A percentile compares a stretch with the other conserved stretches of the same genome.
These are phyloP conservation scores for Schizopora paradoxa DNA, from an alignment of 1,284 basidiomycete species.

Conservation along the genomic window DNA sequence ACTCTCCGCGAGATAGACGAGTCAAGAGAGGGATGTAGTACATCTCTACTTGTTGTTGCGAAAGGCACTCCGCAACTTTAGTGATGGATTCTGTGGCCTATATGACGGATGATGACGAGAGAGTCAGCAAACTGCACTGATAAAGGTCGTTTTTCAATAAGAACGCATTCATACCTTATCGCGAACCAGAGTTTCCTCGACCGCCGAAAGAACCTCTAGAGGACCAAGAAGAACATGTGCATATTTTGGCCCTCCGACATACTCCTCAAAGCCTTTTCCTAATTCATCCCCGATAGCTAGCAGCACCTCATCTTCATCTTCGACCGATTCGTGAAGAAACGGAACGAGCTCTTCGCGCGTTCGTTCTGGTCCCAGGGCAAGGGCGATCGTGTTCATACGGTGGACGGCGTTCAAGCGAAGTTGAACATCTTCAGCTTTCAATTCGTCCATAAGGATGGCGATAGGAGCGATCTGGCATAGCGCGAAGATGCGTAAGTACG, in stretches of 20 bases:
- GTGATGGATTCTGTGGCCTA: constrained; percentile 97
- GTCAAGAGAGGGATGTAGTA: constrained; percentile 90
- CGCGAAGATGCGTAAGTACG: constrained; percentile 15
- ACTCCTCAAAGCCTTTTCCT: constrained; percentile 88
- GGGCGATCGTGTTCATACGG: constrained; percentile 96
- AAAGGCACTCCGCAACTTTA: constrained; percentile 80
- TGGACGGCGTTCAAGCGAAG: constrained; percentile 96
- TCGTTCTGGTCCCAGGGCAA: constrained; percentile 93
- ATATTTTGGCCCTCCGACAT: constrained; percentile 86
- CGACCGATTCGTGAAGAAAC: constrained; percentile 96
- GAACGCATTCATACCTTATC: constrained; percentile 72
- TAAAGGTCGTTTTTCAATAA: constrained; percentile 2
- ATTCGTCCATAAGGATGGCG: constrained; percentile 90
- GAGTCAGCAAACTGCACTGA: constrained; percentile 16
- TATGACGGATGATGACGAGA: constrained; percentile 7
- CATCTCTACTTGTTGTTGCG: constrained; percentile 81
- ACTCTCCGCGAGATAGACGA: constrained; percentile 90
- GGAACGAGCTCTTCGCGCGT: constrained; percentile 95
- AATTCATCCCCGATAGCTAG: constrained; percentile 96
- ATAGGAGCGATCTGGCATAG: constrained; percentile 70
- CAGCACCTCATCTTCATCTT: constrained; percentile 98
- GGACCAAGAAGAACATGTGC: constrained; percentile 91
- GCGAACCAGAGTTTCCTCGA: constrained; percentile 97
- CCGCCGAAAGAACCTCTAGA: constrained; percentile 92
- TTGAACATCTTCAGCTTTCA: constrained; percentile 93